Evolutionary conservation across 495 filamentous ascomycete species (phyloP).

Genomic region (Aspergillus cavernicola): DNA sequence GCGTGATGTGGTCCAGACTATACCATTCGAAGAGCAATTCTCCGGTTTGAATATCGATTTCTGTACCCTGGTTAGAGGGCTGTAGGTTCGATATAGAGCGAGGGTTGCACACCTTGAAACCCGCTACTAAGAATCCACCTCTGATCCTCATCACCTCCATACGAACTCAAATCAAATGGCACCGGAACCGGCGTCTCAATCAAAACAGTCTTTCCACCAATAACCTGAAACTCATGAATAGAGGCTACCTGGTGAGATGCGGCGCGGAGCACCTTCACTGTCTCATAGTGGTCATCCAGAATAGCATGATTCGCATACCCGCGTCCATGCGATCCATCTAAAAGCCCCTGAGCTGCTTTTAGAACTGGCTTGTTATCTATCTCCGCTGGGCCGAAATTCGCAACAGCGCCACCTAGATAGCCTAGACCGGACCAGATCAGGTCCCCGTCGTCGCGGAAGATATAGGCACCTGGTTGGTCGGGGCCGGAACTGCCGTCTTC

Average conservation of each 20-base stretch:
- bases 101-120: not conserved
- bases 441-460: slow-evolving; percentile 48
- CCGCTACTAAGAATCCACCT: slow-evolving; percentile 31
- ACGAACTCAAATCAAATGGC: slow-evolving; percentile 21
- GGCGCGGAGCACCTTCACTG: slow-evolving; percentile 35
- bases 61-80: slow-evolving; percentile 26
- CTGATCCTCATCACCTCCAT: slow-evolving; percentile 22
- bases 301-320: slow-evolving; percentile 41
- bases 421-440: slow-evolving; percentile 52
- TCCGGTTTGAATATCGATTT: slow-evolving; percentile 26
- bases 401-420: slow-evolving; percentile 41
- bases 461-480: slow-evolving; percentile 41
- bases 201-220: slow-evolving; percentile 27
- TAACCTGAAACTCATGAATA: slow-evolving; percentile 46
- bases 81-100: not conserved
- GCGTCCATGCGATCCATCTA: slow-evolving; percentile 43
- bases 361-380: slow-evolving; percentile 42
- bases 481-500: slow-evolving; percentile 10
- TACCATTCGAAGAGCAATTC: slow-evolving; percentile 35
- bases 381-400: slow-evolving; percentile 27
- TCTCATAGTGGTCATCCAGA: slow-evolving; percentile 46
- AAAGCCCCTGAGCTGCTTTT: slow-evolving; percentile 43
- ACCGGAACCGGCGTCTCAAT: slow-evolving; percentile 26
- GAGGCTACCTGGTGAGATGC: slow-evolving; percentile 37
- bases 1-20: slow-evolving; percentile 29